Conservation (phyloP, 2,329 filamentous ascomycete genomes). For the Scedosporium apiospermum region DNA sequence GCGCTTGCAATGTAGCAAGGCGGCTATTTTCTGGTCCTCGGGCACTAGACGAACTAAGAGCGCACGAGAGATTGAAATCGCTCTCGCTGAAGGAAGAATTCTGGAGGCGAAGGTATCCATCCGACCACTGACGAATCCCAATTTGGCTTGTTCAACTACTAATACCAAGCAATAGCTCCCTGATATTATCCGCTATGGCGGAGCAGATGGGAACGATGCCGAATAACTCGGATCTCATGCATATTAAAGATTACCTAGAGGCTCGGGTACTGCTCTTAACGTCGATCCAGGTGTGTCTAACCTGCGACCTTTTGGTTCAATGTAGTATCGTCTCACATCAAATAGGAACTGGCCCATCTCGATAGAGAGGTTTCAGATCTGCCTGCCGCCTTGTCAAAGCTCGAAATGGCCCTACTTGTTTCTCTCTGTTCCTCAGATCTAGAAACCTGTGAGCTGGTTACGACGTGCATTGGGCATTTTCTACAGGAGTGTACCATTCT, state of each 20-base stretch:
- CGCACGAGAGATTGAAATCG: constrained; percentile 25
- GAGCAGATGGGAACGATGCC: constrained; percentile 34
- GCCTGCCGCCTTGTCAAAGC: constrained; percentile 39
- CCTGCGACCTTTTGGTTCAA: neutral
- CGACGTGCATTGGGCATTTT: constrained; percentile 50
- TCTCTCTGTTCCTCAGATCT: constrained; percentile 57
- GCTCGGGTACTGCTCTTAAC: constrained; percentile 43
- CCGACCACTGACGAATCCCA: neutral
- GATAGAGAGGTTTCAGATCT: constrained; percentile 46
- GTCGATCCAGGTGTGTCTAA: constrained; percentile 33
- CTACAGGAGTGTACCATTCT: constrained; percentile 52
- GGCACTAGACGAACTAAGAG: constrained; percentile 24
- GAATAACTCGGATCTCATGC: constrained; percentile 31
- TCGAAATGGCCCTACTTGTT: constrained; percentile 54
- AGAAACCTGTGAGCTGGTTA: constrained; percentile 55
- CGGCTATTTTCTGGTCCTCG: constrained; percentile 33
- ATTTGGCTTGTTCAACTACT: neutral
- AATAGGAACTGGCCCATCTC: constrained; percentile 44
- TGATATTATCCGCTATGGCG: constrained; percentile 36
- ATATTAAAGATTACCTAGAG: constrained; percentile 47
- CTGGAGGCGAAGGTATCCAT: constrained; percentile 42
- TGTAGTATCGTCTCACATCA: neutral
- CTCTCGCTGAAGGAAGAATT: constrained; percentile 32
- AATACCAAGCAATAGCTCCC: constrained; percentile 15
- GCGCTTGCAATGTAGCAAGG: constrained; percentile 37